Percentiles rank a stretch among this genome's conserved stretches.
These are phyloP conservation scores for Coniochaeta hoffmannii DNA, from an alignment of 2,329 filamentous ascomycete genomes.

Conservation along the genomic window DNA sequence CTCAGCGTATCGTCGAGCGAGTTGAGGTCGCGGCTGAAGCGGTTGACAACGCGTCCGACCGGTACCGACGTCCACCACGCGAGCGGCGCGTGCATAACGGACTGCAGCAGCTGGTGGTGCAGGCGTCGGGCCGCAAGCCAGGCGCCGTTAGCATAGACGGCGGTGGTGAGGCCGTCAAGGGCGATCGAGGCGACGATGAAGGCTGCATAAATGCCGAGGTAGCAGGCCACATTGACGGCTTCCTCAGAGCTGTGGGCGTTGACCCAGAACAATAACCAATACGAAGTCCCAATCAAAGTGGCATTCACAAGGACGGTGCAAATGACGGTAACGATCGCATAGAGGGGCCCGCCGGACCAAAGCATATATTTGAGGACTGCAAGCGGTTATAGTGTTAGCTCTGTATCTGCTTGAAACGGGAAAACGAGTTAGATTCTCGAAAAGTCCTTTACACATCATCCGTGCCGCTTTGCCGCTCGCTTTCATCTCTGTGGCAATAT, in stretches of 20 bases:
- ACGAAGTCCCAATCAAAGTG: constrained; percentile 31
- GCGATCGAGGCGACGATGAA: constrained; percentile 35
- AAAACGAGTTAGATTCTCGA: not conserved
- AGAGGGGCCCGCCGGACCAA: constrained; percentile 39
- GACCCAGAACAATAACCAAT: constrained; percentile 48
- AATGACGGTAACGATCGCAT: constrained; percentile 30
- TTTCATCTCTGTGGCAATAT: constrained; percentile 39
- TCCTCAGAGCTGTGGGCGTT: constrained; percentile 38
- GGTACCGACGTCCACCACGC: constrained; percentile 45
- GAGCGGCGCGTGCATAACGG: constrained; percentile 45
- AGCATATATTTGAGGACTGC: constrained; percentile 42
- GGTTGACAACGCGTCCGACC: constrained; percentile 22
- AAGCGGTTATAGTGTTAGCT: constrained; percentile 11
- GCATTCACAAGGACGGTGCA: constrained; percentile 33
- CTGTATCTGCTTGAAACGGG: not conserved
- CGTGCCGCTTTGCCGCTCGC: constrained; percentile 36
- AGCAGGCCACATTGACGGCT: constrained; percentile 38
- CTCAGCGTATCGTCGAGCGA: constrained; percentile 43
- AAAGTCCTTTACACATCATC: constrained; percentile 27
- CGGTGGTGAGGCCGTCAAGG: constrained; percentile 30
- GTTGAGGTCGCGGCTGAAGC: constrained; percentile 38
- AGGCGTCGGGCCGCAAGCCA: constrained; percentile 48
- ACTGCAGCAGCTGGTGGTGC: constrained; percentile 43
- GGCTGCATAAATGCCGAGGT: constrained; percentile 43
- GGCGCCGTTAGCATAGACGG: constrained; percentile 46